Evolutionary conservation across 768 basidiomycete species (phyloP).

Genomic region (Rhizopogon salebrosus): DNA sequence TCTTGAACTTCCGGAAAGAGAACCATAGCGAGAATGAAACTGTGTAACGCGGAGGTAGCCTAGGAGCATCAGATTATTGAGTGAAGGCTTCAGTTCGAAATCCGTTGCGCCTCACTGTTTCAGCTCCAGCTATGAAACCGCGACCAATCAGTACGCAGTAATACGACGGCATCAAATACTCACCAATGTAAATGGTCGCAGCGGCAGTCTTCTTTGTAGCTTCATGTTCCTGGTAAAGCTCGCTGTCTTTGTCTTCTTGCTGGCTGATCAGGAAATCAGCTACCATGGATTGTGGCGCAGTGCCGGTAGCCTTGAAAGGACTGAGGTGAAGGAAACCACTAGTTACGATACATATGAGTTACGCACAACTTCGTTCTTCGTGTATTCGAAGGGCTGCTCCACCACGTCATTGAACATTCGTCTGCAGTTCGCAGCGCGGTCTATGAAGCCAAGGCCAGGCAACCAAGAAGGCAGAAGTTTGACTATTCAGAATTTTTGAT

Average conservation of each 20-base stretch:
- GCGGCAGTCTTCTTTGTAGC: neutral
- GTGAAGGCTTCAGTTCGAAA: neutral
- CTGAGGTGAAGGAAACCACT: neutral
- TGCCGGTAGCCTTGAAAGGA: neutral
- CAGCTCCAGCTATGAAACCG: neutral
- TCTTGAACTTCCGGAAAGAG: constrained; percentile 7
- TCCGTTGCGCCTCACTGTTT: neutral
- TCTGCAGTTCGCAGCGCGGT: neutral
- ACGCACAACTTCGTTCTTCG: neutral
- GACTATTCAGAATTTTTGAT: constrained; percentile 9
- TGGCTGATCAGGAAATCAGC: constrained; percentile 1
- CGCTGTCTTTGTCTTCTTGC: neutral
- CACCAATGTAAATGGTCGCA: constrained; percentile 1
- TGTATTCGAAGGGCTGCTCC: constrained; percentile 2
- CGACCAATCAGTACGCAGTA: neutral
- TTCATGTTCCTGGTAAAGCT: no score
- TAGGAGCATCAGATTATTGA: neutral
- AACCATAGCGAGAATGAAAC: constrained; percentile 1
- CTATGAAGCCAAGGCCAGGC: constrained; percentile 9
- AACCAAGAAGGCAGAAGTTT: constrained; percentile 18
- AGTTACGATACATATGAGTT: neutral
- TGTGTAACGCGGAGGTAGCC: constrained; percentile 2
- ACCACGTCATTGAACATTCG: neutral
- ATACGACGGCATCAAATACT: neutral
- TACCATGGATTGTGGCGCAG: constrained; percentile 7